These are phyloP conservation scores for Sclerotinia nivalis DNA, from an alignment of 2,329 filamentous ascomycete genomes.

Conservation along the genomic window DNA sequence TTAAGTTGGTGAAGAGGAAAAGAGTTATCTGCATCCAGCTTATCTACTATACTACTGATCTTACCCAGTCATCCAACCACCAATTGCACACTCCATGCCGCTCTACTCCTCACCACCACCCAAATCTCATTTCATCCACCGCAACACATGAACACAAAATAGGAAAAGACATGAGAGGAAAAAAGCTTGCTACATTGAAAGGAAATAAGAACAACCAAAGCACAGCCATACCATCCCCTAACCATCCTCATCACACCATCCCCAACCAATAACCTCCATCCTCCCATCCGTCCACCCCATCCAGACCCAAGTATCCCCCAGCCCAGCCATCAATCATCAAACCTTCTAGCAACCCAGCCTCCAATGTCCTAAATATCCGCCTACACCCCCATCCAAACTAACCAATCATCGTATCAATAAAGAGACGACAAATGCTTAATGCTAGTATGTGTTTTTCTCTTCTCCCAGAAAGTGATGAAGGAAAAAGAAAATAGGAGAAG, in stretches of 20 bases:
- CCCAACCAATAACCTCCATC: slow-evolving; percentile 4
- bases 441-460: slow-evolving; percentile 17
- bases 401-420: slow-evolving; percentile 16
- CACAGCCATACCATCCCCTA: background rate
- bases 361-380: slow-evolving; percentile 21
- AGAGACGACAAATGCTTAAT: slow-evolving; percentile 18
- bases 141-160: background rate
- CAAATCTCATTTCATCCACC: background rate
- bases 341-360: slow-evolving; percentile 18
- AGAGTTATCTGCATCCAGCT: slow-evolving; percentile 4
- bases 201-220: slow-evolving; percentile 18
- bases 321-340: slow-evolving; percentile 14
- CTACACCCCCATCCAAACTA: slow-evolving; percentile 22
- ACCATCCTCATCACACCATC: slow-evolving; percentile 12
- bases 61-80: background rate
- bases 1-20: background rate
- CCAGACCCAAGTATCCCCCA: slow-evolving; percentile 20
- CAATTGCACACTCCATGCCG: slow-evolving; percentile 8
- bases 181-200: slow-evolving; percentile 24
- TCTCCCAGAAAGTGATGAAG: slow-evolving; percentile 17
- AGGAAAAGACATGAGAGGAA: slow-evolving; percentile 13
- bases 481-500: slow-evolving; percentile 18
- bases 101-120: background rate
- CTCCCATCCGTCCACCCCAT: slow-evolving; percentile 17
- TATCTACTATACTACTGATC: slow-evolving; percentile 15